Evolutionary conservation across 2,329 filamentous ascomycete genomes (phyloP).

Genomic region (Raffaelea albimanens): DNA sequence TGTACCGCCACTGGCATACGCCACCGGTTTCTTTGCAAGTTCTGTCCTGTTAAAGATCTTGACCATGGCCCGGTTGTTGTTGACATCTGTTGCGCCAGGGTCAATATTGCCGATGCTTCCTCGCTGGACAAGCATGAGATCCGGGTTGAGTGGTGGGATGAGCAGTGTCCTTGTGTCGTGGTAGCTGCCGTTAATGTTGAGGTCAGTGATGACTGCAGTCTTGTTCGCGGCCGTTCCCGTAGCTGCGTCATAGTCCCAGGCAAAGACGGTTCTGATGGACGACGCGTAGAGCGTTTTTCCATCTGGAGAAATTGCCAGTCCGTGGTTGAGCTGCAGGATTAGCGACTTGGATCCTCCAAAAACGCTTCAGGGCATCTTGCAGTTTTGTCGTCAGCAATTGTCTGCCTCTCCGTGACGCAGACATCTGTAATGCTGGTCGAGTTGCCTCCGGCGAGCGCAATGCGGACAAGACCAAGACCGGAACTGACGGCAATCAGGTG

Average conservation of each 20-base stretch:
- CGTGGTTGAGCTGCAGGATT: conserved; percentile 34
- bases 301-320: conserved; percentile 35
- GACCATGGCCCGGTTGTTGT: conserved; percentile 49
- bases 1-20: conserved; percentile 35
- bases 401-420: conserved; percentile 5
- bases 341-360: neutral
- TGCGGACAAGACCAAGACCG: conserved; percentile 8
- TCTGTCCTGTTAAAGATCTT: conserved; percentile 33
- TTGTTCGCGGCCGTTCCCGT: conserved; percentile 31
- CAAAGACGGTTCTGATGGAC: conserved; percentile 40
- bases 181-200: conserved; percentile 27
- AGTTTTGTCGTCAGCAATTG: conserved; percentile 9
- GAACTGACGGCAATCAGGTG: conserved; percentile 13
- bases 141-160: conserved; percentile 38
- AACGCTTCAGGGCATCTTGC: neutral
- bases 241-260: conserved; percentile 49
- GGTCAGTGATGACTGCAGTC: conserved; percentile 41
- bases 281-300: conserved; percentile 42
- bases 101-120: conserved; percentile 45
- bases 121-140: conserved; percentile 47
- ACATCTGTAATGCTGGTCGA: conserved; percentile 10
- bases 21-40: conserved; percentile 18
- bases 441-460: conserved; percentile 7
- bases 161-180: conserved; percentile 56
- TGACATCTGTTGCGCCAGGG: conserved; percentile 29